A percentile compares a stretch with the other conserved stretches of the same genome.
Evolutionary conservation across 1,284 basidiomycete species (phyloP).

Genomic region (Malassezia japonica): DNA sequence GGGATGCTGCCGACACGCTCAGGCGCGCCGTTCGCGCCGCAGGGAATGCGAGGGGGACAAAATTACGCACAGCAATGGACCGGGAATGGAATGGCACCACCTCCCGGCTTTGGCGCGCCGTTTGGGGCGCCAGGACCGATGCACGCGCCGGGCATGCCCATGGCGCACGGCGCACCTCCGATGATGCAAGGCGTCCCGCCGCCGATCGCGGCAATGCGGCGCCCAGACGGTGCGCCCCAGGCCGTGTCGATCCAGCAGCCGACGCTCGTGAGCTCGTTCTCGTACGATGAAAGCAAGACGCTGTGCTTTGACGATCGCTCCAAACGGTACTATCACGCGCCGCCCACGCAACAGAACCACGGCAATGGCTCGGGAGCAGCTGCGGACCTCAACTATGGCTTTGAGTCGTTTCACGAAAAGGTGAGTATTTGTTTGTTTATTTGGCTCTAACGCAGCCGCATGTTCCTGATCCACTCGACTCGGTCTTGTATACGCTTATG

Average conservation of each 20-base stretch:
- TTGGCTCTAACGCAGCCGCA: conserved; percentile 23
- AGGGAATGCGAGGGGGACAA: too few relatives aligned
- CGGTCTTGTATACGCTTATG: conserved; percentile 17
- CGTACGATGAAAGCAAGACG: conserved; percentile 8
- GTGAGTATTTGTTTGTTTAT: conserved; percentile 42
- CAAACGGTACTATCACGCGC: conserved; percentile 13
- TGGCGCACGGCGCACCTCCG: neutral
- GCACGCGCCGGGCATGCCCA: too few relatives aligned
- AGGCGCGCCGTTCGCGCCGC: too few relatives aligned
- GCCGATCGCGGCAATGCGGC: neutral
- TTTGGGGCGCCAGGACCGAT: too few relatives aligned
- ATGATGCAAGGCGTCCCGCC: neutral
- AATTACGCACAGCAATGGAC: too few relatives aligned
- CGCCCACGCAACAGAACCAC: conserved; percentile 9
- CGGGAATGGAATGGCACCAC: too few relatives aligned
- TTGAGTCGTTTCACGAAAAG: conserved; percentile 61
- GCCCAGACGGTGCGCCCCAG: neutral
- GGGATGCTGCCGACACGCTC: neutral
- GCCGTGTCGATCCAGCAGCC: conserved; percentile 13
- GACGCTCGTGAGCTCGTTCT: conserved; percentile 10
- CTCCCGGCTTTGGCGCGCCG: too few relatives aligned
- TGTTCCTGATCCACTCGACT: conserved; percentile 21
- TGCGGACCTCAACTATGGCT: conserved; percentile 46
- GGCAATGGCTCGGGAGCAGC: neutral
- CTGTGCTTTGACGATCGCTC: conserved; percentile 9